Evolutionary conservation across 2,329 filamentous ascomycete species (phyloP), one percentile per base, ranked within the genome.

Genomic region (Ustulina deusta): DNA sequence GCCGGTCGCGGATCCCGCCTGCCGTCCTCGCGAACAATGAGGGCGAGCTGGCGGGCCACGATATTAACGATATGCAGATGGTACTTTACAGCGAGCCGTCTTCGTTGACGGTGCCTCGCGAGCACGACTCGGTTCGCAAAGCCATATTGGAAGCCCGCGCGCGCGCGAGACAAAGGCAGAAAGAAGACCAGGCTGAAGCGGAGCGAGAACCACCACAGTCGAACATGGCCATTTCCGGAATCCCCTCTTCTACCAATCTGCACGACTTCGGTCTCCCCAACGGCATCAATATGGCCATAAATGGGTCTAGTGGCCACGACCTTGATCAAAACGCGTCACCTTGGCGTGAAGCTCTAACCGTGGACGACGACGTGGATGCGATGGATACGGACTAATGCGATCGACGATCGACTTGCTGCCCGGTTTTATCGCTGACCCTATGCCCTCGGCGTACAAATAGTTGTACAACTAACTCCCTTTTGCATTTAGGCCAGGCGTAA

Each of bases 111-210:
- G 87, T 97, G 22, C 89, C 93, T 0, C 86, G 89, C 77, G 90
- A 93, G 71, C 86, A 91, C 34, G 91, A 95, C 78, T 91, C 87
- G 69, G 93, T 97, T 69, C 86, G 93, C 67, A 93, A 90, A 79
- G 93, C 93, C 9, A 94, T 97, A 71, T 83, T 95, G 60, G 94
- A 97, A 78, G 89, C 92, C 2, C 86, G 93, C 60, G 87, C 87
- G 54, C 86, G 93, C 62, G 84, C 89, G 38, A 83, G 92, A 61
- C 88, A 92, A 72, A 81, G 77, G 77, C 87, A 89, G 75, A 82
- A 80, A 67, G 76, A 76, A 61, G 81, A 83, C 74, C 74, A 75
- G 61, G 20, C 34, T 13, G 38, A 58, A 22, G 44, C 25, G n/a
- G 54, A 49, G 15, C 38, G 61, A 44, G 56, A 58, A 22, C 36